These are phyloP conservation scores for Cercospora sp. DNA, from an alignment of 2,329 filamentous ascomycete species.

Conservation along the genomic window DNA sequence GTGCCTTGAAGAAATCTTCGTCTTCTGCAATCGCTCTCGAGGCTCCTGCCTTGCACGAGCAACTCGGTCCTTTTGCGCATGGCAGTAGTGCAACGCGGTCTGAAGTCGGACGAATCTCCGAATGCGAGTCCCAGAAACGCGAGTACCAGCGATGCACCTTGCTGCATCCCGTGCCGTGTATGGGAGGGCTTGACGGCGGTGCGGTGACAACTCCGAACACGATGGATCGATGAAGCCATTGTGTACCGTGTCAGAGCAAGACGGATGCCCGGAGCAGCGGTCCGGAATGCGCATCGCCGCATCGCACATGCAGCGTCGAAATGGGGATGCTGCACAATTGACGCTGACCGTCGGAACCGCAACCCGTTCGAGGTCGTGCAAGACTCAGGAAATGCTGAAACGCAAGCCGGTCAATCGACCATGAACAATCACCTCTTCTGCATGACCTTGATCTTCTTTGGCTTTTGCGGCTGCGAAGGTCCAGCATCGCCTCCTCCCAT, in stretches of 20 bases:
- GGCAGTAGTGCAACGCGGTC: not conserved
- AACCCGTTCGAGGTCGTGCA: not conserved
- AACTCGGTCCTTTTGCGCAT: not conserved
- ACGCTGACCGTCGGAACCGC: not conserved
- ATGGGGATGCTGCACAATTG: not conserved
- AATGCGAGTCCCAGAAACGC: not conserved
- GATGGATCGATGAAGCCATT: not conserved
- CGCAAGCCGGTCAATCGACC: not conserved
- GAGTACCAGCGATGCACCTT: not conserved
- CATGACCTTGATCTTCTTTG: slow-evolving; percentile 38
- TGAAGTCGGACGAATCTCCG: not conserved
- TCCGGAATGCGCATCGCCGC: not conserved
- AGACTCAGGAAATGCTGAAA: not conserved
- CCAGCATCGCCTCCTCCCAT: slow-evolving; percentile 28
- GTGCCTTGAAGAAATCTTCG: too few relatives aligned
- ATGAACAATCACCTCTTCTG: slow-evolving; percentile 32
- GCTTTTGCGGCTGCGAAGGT: slow-evolving; percentile 15
- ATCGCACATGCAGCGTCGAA: not conserved
- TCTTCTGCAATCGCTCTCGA: too few relatives aligned
- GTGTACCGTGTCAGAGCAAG: not conserved
- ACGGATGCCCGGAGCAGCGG: not conserved
- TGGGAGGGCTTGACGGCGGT: not conserved
- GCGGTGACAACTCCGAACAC: not conserved
- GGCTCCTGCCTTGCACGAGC: not conserved
- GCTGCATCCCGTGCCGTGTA: not conserved